Evolutionary conservation across 2,329 filamentous ascomycete species (phyloP), one percentile per base, ranked within the genome.

Genomic region (Colletotrichum lindemuthianum): DNA sequence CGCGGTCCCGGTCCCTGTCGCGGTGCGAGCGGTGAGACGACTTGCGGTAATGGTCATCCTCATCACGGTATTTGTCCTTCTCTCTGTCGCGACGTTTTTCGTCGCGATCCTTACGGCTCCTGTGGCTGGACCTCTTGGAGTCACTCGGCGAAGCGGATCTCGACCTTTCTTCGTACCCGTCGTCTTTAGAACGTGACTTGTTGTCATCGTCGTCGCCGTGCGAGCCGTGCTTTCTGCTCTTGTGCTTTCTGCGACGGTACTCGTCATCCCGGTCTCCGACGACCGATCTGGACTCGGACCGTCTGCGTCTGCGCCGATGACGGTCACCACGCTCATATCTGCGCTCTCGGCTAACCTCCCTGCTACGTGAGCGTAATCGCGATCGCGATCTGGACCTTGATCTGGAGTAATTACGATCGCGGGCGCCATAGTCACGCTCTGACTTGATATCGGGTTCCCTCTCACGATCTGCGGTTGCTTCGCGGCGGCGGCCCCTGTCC

Each of bases 81-180:
- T 79, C 77, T 11, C 58, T 53, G 41, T 81, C 75, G 12, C 81
- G 79, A 56, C 79, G 74, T 50, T 85, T 82, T 36, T 75, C 75
- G 60, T 79, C 81, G 61, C 82, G 81, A 45, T 90, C 87, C 68
- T 83, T 84, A 55, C 86, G 88, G 69, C 87, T 88, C 66, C 87
- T 86, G 70, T 88, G 86, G 52, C 83, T 82, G 7, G 86, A 84
- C 58, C 83, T 77, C 68, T 84, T 86, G 41, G 83, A 82, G 9
- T 84, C 82, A 11, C 87, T 86, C 1, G 85, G 86, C 2, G 91
- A 92, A 6, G 83, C 82, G 6, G 90, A 92, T 61, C 90, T 84
- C 0, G 89, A 88, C 54, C 85, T 84, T 51, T 88, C 84, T 11
- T 80, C 78, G 69, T 82, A 80, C 51, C 81, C 77, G 68, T 76